Evolutionary conservation across 192 early-diverging fungal species (phyloP).

Genomic region (Coemansia sp.): DNA sequence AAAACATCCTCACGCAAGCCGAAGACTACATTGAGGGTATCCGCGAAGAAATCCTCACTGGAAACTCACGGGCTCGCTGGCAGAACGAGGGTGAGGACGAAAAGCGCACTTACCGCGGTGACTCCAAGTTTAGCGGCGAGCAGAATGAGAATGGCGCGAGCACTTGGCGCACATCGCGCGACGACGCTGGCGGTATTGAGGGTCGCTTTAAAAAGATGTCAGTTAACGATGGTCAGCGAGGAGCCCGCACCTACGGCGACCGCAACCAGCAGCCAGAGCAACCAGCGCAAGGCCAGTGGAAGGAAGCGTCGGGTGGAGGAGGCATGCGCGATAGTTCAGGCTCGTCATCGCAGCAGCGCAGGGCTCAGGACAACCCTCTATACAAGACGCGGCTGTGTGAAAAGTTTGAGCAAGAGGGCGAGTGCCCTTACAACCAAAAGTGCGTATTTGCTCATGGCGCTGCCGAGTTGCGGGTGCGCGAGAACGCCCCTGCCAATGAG

Average conservation of each 20-base stretch:
- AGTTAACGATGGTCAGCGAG: slow-evolving; percentile 21
- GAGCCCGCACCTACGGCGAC: slow-evolving; percentile 18
- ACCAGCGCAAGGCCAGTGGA: slow-evolving; percentile 4
- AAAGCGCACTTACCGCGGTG: slow-evolving; percentile 36
- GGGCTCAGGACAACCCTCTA: slow-evolving; percentile 67
- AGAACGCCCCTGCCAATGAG: slow-evolving; percentile 20
- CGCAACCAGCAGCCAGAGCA: slow-evolving; percentile 26
- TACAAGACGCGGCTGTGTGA: slow-evolving; percentile 90
- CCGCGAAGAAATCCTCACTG: slow-evolving; percentile 39
- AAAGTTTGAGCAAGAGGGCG: slow-evolving; percentile 80
- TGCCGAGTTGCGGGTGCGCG: slow-evolving; percentile 60
- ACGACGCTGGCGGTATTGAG: slow-evolving; percentile 21
- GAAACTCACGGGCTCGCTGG: slow-evolving; percentile 35
- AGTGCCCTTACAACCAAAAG: slow-evolving; percentile 88
- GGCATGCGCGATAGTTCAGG: slow-evolving; percentile 9
- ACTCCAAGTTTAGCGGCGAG: not conserved
- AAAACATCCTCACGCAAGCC: slow-evolving; percentile 75
- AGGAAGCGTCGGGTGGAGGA: not conserved
- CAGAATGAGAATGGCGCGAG: slow-evolving; percentile 11
- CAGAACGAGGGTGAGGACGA: slow-evolving; percentile 45
- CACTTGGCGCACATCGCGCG: slow-evolving; percentile 31
- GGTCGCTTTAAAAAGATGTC: slow-evolving; percentile 26
- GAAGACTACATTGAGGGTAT: slow-evolving; percentile 64
- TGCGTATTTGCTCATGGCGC: slow-evolving; percentile 89
- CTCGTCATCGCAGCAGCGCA: slow-evolving; percentile 34